These are phyloP conservation scores for Gastrodia elata DNA, from an alignment of 106 monocot genomes.

Conservation along the genomic window DNA sequence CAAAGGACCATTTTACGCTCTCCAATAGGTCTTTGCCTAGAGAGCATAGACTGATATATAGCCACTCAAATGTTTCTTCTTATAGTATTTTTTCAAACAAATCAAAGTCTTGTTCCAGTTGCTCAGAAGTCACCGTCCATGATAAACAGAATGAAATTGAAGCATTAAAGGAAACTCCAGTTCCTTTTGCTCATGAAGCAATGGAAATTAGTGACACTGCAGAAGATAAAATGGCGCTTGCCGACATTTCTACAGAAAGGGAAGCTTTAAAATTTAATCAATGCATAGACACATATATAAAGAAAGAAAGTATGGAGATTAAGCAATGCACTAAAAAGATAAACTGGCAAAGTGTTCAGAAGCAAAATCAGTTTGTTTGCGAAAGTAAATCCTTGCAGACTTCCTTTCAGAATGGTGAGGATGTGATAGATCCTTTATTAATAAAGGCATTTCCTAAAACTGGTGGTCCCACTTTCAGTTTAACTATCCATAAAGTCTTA, in stretches of 20 bases:
- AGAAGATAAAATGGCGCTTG: conserved; percentile 1
- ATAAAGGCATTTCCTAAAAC: not conserved
- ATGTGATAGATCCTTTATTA: not conserved
- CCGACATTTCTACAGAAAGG: not conserved
- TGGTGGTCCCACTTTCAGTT: not conserved
- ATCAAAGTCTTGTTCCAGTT: conserved; percentile 1
- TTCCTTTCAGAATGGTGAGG: not conserved
- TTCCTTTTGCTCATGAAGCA: conserved; percentile 5
- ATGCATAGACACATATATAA: not conserved
- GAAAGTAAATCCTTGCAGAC: not conserved
- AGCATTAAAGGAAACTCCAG: conserved; percentile 7
- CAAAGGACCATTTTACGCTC: not conserved
- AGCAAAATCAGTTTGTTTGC: not conserved
- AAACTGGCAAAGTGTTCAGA: not conserved
- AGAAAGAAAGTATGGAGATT: conserved; percentile 1
- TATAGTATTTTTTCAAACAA: not conserved
- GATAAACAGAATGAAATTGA: conserved; percentile 7
- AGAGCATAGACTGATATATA: conserved; percentile 18
- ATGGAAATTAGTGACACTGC: not conserved
- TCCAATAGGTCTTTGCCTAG: not conserved
- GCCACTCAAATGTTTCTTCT: conserved; percentile 1
- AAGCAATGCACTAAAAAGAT: conserved; percentile 2
- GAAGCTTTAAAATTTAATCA: not conserved
- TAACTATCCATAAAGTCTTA: not conserved
- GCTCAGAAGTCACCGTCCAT: conserved; percentile 1